A percentile compares a stretch with the other conserved stretches of the same genome.
Conservation (phyloP, 2,329 filamentous ascomycete species). For the Fusarium sp. region DNA sequence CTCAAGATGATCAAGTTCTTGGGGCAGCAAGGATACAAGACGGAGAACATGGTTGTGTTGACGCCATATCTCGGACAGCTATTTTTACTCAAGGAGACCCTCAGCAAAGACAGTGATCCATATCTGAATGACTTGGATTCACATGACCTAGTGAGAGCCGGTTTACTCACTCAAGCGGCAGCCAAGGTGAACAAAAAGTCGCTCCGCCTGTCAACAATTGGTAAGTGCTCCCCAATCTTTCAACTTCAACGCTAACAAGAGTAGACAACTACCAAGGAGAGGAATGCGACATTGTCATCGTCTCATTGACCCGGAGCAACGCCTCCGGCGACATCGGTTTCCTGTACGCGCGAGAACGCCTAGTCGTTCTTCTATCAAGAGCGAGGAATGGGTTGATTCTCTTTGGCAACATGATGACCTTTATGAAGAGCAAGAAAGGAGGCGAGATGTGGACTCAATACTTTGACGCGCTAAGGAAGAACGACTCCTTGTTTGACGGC, state of each 20-base stretch:
- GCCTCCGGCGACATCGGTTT: conserved; percentile 77
- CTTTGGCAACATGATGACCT: conserved; percentile 79
- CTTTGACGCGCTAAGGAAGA: conserved; percentile 68
- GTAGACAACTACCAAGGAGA: conserved; percentile 86
- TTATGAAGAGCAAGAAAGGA: conserved; percentile 66
- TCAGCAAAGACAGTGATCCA: conserved; percentile 73
- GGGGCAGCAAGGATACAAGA: conserved; percentile 79
- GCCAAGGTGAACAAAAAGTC: conserved; percentile 66
- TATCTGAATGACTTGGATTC: conserved; percentile 79
- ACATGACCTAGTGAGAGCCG: conserved; percentile 71
- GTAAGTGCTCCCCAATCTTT: conserved; percentile 57
- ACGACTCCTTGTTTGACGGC: conserved; percentile 71
- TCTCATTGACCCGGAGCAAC: conserved; percentile 79
- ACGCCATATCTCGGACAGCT: conserved; percentile 83
- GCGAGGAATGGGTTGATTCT: conserved; percentile 78
- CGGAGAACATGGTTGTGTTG: conserved; percentile 76
- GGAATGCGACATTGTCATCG: conserved; percentile 81
- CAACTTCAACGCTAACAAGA: not conserved
- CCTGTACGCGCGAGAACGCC: conserved; percentile 74
- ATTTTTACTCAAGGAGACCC: conserved; percentile 66
- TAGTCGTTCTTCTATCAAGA: conserved; percentile 80
- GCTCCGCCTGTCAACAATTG: conserved; percentile 78
- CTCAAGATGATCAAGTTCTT: conserved; percentile 77
- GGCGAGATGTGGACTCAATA: conserved; percentile 69
- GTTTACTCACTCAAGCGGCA: conserved; percentile 69